A percentile compares a stretch with the other conserved stretches of the same genome.
phyloP scores from a whole-genome alignment of 768 basidiomycete species.

The Cystobasidium ongulense region DNA sequence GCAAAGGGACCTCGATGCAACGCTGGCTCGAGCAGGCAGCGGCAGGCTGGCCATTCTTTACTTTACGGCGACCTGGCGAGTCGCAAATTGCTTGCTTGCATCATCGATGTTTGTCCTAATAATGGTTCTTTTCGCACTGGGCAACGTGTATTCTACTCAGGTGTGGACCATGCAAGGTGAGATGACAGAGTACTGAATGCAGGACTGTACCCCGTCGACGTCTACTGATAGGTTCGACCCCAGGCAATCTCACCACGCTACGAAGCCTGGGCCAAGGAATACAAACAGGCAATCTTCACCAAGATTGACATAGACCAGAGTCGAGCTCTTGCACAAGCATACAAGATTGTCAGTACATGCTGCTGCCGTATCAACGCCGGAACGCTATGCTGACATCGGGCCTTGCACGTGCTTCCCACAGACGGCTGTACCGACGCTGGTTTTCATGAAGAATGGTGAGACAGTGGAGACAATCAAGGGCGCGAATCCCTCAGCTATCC shows the following conservation, averaged over 20 bases:
- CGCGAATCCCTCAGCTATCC: constrained; percentile 37
- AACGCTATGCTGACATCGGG: neutral
- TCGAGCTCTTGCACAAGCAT: constrained; percentile 57
- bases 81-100: neutral
- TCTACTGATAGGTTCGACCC: neutral
- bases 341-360: constrained; percentile 41
- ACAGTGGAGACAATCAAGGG: constrained; percentile 35
- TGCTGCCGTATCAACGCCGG: neutral
- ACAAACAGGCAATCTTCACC: constrained; percentile 51
- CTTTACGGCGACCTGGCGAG: constrained; percentile 21
- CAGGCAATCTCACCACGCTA: constrained; percentile 36
- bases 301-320: constrained; percentile 61
- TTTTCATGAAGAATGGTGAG: constrained; percentile 37
- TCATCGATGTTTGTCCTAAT: neutral
- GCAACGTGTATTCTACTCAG: neutral
- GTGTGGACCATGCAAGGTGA: constrained; percentile 39
- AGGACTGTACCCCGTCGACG: no score
- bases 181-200: no score
- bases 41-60: constrained; percentile 1
- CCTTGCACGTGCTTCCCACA: constrained; percentile 42
- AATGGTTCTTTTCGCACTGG: neutral
- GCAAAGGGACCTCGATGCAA: constrained; percentile 5
- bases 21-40: constrained; percentile 1
- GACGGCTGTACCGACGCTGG: constrained; percentile 55
- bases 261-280: constrained; percentile 14